phyloP scores from a whole-genome alignment of 75 land plant species.

The Cunninghamia lanceolata region DNA sequence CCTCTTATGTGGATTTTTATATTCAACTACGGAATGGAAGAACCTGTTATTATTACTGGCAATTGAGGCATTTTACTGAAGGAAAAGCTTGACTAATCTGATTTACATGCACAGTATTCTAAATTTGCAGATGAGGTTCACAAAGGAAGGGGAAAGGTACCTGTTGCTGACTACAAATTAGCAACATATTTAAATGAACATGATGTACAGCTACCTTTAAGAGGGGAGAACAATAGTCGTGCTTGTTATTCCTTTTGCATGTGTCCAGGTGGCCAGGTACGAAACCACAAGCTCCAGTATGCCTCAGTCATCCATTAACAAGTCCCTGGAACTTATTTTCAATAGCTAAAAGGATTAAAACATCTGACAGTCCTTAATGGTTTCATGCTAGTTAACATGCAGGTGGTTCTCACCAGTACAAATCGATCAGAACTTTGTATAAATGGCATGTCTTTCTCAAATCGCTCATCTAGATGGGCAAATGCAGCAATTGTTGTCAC shows the following conservation, averaged over 20 bases:
- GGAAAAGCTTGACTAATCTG: background rate
- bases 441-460: constrained; percentile 99
- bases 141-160: constrained; percentile 84
- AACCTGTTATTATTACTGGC: background rate
- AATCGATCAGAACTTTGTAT: constrained; percentile 81
- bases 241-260: constrained; percentile 98
- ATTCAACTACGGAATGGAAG: background rate
- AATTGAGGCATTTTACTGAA: constrained; percentile 1
- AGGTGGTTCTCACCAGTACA: constrained; percentile 97
- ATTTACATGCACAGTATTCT: constrained; percentile 54
- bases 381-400: constrained; percentile 12
- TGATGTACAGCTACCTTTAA: background rate
- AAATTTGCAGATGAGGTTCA: constrained; percentile 74
- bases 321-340: background rate
- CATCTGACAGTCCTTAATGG: background rate
- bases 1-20: constrained; percentile 1
- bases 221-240: constrained; percentile 23
- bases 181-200: constrained; percentile 47
- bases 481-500: constrained; percentile 93
- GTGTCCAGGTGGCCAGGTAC: constrained; percentile 99
- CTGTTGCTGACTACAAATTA: constrained; percentile 95
- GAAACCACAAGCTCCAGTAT: background rate
- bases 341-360: background rate
- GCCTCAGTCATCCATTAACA: background rate
- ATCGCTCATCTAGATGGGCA: constrained; percentile 93